Conservation (phyloP, 2,329 filamentous ascomycete genomes). For the Cadophora gregata region DNA sequence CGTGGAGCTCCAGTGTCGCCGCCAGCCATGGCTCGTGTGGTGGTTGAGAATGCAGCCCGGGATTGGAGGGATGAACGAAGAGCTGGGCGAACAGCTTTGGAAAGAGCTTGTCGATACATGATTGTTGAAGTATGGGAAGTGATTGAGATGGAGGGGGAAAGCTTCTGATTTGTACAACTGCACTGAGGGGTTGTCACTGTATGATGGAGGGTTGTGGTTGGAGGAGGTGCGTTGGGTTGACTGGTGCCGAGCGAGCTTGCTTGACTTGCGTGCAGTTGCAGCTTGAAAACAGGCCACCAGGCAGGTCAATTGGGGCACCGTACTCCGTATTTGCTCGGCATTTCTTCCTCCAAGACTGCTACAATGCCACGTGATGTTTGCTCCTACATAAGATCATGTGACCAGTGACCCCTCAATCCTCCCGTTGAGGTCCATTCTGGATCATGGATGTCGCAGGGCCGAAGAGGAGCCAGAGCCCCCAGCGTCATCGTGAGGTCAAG, state of each 20-base stretch:
- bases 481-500: constrained; percentile 26
- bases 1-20: constrained; percentile 59
- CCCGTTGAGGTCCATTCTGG: too few species aligned
- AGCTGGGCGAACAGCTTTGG: constrained; percentile 55
- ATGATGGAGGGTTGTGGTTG: constrained; percentile 38
- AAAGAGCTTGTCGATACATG: constrained; percentile 69
- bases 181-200: constrained; percentile 33
- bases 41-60: constrained; percentile 60
- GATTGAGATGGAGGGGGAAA: constrained; percentile 25
- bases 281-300: constrained; percentile 19
- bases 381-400: constrained; percentile 4
- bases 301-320: constrained; percentile 4
- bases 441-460: constrained; percentile 18
- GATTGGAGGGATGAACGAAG: constrained; percentile 54
- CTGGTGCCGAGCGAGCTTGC: constrained; percentile 30
- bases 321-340: constrained; percentile 10
- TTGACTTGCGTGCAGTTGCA: background rate
- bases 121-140: constrained; percentile 39
- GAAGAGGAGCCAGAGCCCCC: constrained; percentile 8
- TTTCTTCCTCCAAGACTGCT: background rate
- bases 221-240: constrained; percentile 29
- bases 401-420: constrained; percentile 3
- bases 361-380: constrained; percentile 11
- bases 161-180: constrained; percentile 32
- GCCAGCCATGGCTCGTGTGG: constrained; percentile 59